Conservation (phyloP, 768 basidiomycete species). For the Trametes meyenii region DNA sequence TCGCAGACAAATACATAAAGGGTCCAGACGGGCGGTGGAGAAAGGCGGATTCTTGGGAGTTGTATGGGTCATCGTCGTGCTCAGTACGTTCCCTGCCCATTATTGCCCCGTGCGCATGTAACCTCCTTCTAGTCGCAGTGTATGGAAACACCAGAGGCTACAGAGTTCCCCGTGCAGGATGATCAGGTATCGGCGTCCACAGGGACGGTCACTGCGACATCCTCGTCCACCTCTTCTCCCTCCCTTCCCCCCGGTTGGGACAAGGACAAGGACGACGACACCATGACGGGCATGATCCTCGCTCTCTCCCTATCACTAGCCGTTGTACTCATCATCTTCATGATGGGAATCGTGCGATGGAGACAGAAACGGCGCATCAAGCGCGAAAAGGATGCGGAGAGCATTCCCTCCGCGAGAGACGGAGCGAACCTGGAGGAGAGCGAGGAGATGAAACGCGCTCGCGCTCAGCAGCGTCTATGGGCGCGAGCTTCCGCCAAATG, state of each 20-base stretch:
- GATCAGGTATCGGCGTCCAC: conserved; percentile 15
- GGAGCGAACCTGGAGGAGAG: conserved; percentile 38
- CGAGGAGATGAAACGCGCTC: conserved; percentile 44
- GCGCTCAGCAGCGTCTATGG: conserved; percentile 62
- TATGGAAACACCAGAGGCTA: conserved; percentile 25
- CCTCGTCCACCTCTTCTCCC: conserved; percentile 13
- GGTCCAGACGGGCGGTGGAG: conserved; percentile 63
- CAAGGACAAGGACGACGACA: conserved; percentile 20
- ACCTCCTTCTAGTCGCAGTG: conserved; percentile 21
- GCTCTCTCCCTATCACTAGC: conserved; percentile 66
- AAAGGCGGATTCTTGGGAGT: conserved; percentile 54
- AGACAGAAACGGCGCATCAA: conserved; percentile 46
- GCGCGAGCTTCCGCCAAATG: conserved; percentile 67
- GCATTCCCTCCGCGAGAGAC: conserved; percentile 37
- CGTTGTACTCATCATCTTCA: conserved; percentile 59
- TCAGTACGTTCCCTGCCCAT: conserved; percentile 41
- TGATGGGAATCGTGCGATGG: conserved; percentile 65
- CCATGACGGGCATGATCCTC: conserved; percentile 39
- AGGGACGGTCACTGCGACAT: conserved; percentile 42
- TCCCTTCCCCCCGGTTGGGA: conserved; percentile 30
- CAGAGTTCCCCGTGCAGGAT: conserved; percentile 60
- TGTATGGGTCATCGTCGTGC: conserved; percentile 74
- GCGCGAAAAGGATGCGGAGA: conserved; percentile 54
- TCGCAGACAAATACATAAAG: conserved; percentile 60
- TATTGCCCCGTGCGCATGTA: conserved; percentile 5